Base-by-base conservation (phyloP, 2,329 filamentous ascomycete genomes). In the Nemania sp. region DNA sequence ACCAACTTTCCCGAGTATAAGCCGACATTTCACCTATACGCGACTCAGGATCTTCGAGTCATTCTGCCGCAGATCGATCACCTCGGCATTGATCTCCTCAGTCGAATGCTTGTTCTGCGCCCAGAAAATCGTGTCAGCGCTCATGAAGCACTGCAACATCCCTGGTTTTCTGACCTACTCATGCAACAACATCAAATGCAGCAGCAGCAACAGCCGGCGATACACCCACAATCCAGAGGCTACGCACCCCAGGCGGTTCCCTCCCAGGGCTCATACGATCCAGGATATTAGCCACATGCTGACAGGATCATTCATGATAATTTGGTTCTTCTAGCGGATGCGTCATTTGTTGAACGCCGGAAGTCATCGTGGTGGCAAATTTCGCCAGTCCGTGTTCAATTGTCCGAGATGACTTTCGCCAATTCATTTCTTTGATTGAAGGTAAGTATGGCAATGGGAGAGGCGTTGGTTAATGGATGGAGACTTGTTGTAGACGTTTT, bases 1-100 rank as follows among this genome's bases (percentile, higher is more conserved):
- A 91, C 88, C 17, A 88, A 93, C 68, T 92, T 96, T 66, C 91
- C 93, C n/a, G 94, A 99, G 73, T 99, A 97, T 80, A 97, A 97
- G 79, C 83, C 86, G 42, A 96, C 88, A 56, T 96, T 96, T 75
- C 91, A 94, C 62, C 90, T 96, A 70, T 97, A 94, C 71, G 89
- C 90, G 12, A 96, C 94, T 1, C 92, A 97, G 70, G 91, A 97
- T 64, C 78, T 97, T 49, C 82, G 89, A 17, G 82, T 87, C 54
- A 94, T 97, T 60, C 79, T 99, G 20, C 92, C 91, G 0, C 90
- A 96, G 68, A 91, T 99, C 65, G 94, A 99, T 67, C 84, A 85
- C 15, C 77, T 89, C 9, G 94, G 93, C 7, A 84, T 99, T 66
- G 91, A 96, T 68, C 77, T 99, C 43, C 79, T 99, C 61, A 86